Base-by-base conservation (phyloP, 805 yeast species). In the Hanseniaspora thailandica region DNA sequence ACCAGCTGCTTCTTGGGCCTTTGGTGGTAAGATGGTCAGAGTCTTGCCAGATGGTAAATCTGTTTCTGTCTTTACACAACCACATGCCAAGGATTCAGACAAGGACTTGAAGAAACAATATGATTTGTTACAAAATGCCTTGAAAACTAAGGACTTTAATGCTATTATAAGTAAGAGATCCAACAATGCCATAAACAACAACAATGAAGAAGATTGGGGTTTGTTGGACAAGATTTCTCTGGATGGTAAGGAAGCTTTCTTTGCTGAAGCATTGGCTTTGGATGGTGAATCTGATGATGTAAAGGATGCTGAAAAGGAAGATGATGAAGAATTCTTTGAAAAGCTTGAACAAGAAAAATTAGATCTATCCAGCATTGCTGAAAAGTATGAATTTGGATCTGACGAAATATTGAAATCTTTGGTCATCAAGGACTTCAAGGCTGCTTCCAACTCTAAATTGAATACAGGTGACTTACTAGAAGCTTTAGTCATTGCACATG, bases 21-120 rank as follows among this genome's bases (percentile, higher is more conserved):
- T 88, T 69, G 98, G 98, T 56, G 95, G 96, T 51, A 87, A 86
- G 69, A 66, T 93, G 39, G 89, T 84, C 4, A 66, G 73, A 12
- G 79, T 82, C 30, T 61, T 66, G 35, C 68, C 70, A 9, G 71
- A 68, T 50, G 69, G 73, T 9, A 68, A 67, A 50, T 69, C 71
- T 46, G 73, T 72, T 20, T 63, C 62, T 2, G 64, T 67, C 25
- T 58, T 58, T 15, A 67, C 57, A 61, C 74, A 60, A 71, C 79
- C 26, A 55, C 44, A 66, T 6, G 65, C 79, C 19, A 64, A 66
- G 23, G 69, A 80, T 54, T 62, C 71, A 23, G 76, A 75, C 13
- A 17, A 39, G 5, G 47, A 53, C 23, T 40, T 39, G n/a, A 45
- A 50, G 20, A 50, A 50, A n/a, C 47, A 50, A 43, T 50, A 44